Base-by-base conservation (phyloP, 495 filamentous ascomycete genomes). In the Aspergillus campestris region DNA sequence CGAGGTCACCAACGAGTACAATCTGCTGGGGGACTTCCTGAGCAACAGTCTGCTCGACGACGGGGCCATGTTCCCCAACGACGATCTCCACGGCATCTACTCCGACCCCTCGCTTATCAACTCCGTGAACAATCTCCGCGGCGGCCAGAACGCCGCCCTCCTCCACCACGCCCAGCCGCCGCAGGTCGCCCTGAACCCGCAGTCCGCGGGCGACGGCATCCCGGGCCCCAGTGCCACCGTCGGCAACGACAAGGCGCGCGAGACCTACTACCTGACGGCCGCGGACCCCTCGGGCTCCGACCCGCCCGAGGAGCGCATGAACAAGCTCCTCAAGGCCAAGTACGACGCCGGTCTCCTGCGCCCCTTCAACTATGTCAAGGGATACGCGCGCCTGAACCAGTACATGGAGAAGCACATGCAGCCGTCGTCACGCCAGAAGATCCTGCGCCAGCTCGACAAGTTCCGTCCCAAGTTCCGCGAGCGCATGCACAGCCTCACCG, bases 321-420 rank as follows among this genome's bases (percentile, higher is more conserved):
- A 92, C 62, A 88, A 89, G 53, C 82, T 98, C 1, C 78, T 98
- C 43, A 84, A 85, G 61, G 92, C 94, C 37, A 98, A 98, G 60
- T 89, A 91, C 57, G 89, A 95, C 55, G 92, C 92, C 2, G 92
- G 92, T 5, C 72, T 98, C 51, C 70, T 98, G 50, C 89, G 89
- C 58, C 92, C 92, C 7, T 98, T 97, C 74, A 96, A 95, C 62
- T 97, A 98, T 64, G 84, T 95, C 50, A 94, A 94, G 55, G 92
- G 94, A 8, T 98, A 97, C 56, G 86, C 88, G 7, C 75, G 89
- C 13, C 69, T 98, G 31, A 84, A 88, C 40, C 77, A 78, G 46
- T 97, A 95, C 59, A 92, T 98, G 80, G 87, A 94, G 49, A 78
- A 78, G 48, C 79, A 97, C 58, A 83, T 96, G 64, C 78, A 84